phyloP scores from a whole-genome alignment of 768 basidiomycete genomes.

The Crassisporium funariophilum region DNA sequence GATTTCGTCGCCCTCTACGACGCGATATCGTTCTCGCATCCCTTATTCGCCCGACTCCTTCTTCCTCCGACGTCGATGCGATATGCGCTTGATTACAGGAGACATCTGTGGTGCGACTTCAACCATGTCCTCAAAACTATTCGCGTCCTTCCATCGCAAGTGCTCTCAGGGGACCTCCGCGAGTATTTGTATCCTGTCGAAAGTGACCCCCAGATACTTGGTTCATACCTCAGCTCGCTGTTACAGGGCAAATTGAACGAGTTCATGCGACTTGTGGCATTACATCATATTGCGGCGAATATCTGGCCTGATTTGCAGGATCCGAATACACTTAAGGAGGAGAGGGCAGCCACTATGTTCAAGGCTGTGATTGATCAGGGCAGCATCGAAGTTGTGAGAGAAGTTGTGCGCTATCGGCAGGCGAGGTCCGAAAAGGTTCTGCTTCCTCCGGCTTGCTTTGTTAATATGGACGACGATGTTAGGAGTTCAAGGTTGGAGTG shows the following conservation, averaged over 20 bases:
- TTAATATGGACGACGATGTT: slow-evolving; percentile 24
- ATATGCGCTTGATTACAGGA: slow-evolving; percentile 83
- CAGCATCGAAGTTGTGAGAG: slow-evolving; percentile 43
- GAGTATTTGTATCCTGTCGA: slow-evolving; percentile 79
- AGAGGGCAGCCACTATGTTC: slow-evolving; percentile 49
- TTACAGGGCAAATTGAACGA: slow-evolving; percentile 46
- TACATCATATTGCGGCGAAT: slow-evolving; percentile 77
- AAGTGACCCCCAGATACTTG: slow-evolving; percentile 57
- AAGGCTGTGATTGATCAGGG: slow-evolving; percentile 55
- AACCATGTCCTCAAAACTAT: slow-evolving; percentile 65
- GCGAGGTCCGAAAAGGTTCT: slow-evolving; percentile 33
- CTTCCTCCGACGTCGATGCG: slow-evolving; percentile 75
- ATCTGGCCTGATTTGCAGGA: slow-evolving; percentile 68
- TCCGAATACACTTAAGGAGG: slow-evolving; percentile 26
- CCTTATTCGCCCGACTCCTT: slow-evolving; percentile 72
- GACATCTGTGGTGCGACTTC: slow-evolving; percentile 82
- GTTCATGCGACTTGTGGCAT: slow-evolving; percentile 65
- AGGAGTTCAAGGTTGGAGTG: slow-evolving; percentile 21
- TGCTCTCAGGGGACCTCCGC: slow-evolving; percentile 53
- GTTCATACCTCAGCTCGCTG: slow-evolving; percentile 64
- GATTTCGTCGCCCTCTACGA: slow-evolving; percentile 92
- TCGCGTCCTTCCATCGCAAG: slow-evolving; percentile 48
- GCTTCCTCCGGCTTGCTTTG: slow-evolving; percentile 56
- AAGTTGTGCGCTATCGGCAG: slow-evolving; percentile 64
- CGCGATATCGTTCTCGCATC: slow-evolving; percentile 84